Conservation (phyloP, 495 filamentous ascomycete species). For the Penicillium nucicola region DNA sequence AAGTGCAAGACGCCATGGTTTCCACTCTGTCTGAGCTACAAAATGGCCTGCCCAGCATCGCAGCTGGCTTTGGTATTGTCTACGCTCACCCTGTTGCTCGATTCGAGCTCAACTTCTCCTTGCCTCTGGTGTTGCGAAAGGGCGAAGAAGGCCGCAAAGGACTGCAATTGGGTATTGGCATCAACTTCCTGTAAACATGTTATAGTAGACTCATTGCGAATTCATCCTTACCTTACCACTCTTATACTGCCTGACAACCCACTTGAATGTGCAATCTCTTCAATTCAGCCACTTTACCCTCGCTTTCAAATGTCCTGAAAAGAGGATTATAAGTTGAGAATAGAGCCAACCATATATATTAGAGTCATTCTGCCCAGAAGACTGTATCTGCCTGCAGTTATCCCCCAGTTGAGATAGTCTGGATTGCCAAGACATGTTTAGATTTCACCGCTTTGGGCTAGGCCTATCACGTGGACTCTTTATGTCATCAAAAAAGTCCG, state of each 20-base stretch:
- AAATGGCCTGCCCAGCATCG: constrained; percentile 76
- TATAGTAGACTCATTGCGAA: neutral
- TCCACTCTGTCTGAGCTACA: constrained; percentile 60
- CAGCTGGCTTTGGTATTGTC: constrained; percentile 85
- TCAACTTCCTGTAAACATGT: constrained; percentile 72
- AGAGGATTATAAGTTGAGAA: too few species aligned
- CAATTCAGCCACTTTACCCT: too few species aligned
- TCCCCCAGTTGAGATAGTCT: too few species aligned
- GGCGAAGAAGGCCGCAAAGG: constrained; percentile 90
- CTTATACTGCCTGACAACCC: neutral
- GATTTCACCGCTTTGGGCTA: neutral
- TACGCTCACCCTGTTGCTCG: constrained; percentile 90
- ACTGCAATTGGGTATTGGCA: constrained; percentile 86
- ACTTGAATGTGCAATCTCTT: too few species aligned
- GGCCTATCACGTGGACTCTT: constrained; percentile 7
- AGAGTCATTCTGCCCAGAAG: too few species aligned
- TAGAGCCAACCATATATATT: too few species aligned
- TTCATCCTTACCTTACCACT: neutral
- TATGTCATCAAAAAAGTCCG: constrained; percentile 10
- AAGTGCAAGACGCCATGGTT: constrained; percentile 50
- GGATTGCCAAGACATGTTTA: neutral
- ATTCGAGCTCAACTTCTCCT: constrained; percentile 92
- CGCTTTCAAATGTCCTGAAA: too few species aligned
- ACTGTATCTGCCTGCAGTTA: too few species aligned
- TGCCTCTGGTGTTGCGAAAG: constrained; percentile 75